Base-by-base conservation (phyloP, 2,329 filamentous ascomycete species). In the Diplodia mutila region DNA sequence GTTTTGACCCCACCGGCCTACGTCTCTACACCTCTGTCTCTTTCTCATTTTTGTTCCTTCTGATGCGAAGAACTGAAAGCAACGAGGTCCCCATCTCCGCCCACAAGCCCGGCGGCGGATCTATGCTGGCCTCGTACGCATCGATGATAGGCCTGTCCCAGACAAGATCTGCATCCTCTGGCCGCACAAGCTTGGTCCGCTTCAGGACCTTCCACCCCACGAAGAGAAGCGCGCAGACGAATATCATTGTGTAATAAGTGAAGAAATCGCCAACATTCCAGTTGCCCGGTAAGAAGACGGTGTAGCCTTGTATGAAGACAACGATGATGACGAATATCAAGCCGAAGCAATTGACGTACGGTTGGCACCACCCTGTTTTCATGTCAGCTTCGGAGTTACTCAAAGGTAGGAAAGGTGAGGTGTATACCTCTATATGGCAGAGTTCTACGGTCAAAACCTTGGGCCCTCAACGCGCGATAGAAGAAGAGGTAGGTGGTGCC, bases 401-500 rank as follows among this genome's bases (percentile, higher is more conserved):
- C 29, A 32, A 8, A 32, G 29, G 29, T 8, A 5, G 29, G 8
- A 32, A 32, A 32, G 29, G 8, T 8, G 8, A 32, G 6, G 8
- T 32, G 29, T 8, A 32, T 32, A 32, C 80, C 79, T 46, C 72
- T 71, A 69, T 81, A 87, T 0, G 85, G 85, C 0, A 87, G 77
- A 0, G 80, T 79, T 14, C 81, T 80, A 25, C 84, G 75, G 34
- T 76, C 79, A 67, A 88, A 83, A 0, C 87, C 87, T 74, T 79
- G 77, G 5, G 72, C 76, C 53, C 76, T 75, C 70, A 74, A 75
- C 11, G 86, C 86, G 55, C 81, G 80, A 78, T 86, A 84, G 80
- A 87, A 89, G 73, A 78, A 84, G 67, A 88, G 80, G 76, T 86
- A 89, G 21, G 85, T 89, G 29, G 84, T 74, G 59, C 80, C 79